phyloP scores from a whole-genome alignment of 805 yeast genomes.

The Yarrowia osloensis region DNA sequence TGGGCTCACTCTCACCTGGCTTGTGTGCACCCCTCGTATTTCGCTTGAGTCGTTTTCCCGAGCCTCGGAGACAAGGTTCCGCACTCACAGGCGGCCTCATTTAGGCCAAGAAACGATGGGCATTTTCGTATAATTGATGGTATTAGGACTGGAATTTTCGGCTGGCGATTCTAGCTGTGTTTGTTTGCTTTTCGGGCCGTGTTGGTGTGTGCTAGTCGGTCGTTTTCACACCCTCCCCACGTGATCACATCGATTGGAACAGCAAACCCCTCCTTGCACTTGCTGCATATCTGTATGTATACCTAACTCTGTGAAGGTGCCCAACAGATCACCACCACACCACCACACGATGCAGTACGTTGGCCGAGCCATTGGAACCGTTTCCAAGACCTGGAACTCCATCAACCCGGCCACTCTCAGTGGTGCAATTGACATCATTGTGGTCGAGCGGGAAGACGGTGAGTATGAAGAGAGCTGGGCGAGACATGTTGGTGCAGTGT shows the following conservation, averaged over 20 bases:
- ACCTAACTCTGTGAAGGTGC: slow-evolving; percentile 13
- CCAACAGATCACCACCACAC: slow-evolving; percentile 26
- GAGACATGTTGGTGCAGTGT: not conserved
- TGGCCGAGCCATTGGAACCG: slow-evolving; percentile 91
- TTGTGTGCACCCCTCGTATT: not conserved
- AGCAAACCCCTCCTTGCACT: slow-evolving; percentile 29
- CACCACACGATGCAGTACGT: slow-evolving; percentile 79
- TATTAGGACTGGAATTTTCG: not conserved
- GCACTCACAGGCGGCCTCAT: too few species aligned
- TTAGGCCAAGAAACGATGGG: too few species aligned
- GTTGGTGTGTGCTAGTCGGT: not conserved
- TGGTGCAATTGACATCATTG: slow-evolving; percentile 96
- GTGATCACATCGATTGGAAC: slow-evolving; percentile 28
- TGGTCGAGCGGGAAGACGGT: slow-evolving; percentile 84
- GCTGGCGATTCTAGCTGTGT: not conserved
- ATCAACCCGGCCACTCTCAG: slow-evolving; percentile 93
- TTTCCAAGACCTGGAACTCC: slow-evolving; percentile 95
- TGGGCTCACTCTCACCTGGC: not conserved
- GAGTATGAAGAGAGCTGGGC: slow-evolving; percentile 31
- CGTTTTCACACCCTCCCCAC: not conserved
- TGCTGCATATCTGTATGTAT: slow-evolving; percentile 22
- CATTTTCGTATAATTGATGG: too few species aligned
- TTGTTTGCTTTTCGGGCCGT: not conserved
- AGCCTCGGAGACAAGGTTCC: slow-evolving; percentile 19
- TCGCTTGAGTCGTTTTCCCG: slow-evolving; percentile 19